Conservation (phyloP, 2,329 filamentous ascomycete species). For the Venturia nashicola region DNA sequence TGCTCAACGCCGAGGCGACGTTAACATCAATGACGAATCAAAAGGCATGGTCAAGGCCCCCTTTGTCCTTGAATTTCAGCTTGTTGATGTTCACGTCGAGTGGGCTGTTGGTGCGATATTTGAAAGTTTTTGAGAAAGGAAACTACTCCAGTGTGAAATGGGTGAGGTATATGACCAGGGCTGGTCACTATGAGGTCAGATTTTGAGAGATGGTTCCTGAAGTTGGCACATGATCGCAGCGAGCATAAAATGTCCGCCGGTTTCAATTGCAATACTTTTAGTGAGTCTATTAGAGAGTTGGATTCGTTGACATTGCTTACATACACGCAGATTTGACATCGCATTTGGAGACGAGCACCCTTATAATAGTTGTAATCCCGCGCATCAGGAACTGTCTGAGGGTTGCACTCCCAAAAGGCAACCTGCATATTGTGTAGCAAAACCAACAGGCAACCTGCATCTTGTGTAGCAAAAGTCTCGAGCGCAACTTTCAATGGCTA, state of each 20-base stretch:
- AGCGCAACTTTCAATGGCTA: background rate
- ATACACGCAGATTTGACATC: background rate
- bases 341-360: background rate
- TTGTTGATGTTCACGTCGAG: constrained; percentile 97
- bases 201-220: background rate
- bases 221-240: background rate
- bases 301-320: background rate
- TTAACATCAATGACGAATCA: constrained; percentile 97
- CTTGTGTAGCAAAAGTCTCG: background rate
- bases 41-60: constrained; percentile 90
- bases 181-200: constrained; percentile 8
- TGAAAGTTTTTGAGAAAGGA: constrained; percentile 98
- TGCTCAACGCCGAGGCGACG: constrained; percentile 84
- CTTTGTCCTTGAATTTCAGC: constrained; percentile 82
- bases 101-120: constrained; percentile 78
- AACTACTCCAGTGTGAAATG: constrained; percentile 99
- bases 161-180: constrained; percentile 79
- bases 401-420: background rate
- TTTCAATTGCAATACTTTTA: background rate
- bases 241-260: background rate
- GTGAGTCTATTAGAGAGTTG: background rate
- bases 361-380: background rate
- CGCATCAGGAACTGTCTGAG: background rate
- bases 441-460: too few relatives aligned
- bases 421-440: background rate